A percentile compares a stretch with the other conserved stretches of the same genome.
Conservation (phyloP, 2,329 filamentous ascomycete species). For the Fusarium clavum region DNA sequence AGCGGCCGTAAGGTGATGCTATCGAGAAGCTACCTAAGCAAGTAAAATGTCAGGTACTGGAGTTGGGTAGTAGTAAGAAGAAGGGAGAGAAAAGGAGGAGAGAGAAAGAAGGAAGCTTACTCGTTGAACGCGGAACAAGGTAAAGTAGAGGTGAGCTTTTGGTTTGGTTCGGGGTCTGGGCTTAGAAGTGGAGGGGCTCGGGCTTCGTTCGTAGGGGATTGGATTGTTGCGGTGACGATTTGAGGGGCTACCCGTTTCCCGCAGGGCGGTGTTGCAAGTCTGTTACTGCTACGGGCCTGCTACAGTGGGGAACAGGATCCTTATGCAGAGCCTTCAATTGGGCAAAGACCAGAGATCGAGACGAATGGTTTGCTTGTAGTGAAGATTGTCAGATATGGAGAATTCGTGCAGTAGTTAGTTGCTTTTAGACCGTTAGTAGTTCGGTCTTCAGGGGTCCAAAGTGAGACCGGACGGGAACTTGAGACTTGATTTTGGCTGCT, state of each 20-base stretch:
- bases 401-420: slow-evolving; percentile 12
- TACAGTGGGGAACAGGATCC: slow-evolving; percentile 17
- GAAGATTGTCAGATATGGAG: slow-evolving; percentile 20
- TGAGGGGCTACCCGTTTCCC: slow-evolving; percentile 47
- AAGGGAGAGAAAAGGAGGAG: slow-evolving; percentile 23
- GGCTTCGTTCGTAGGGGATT: slow-evolving; percentile 15
- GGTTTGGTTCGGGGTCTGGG: slow-evolving; percentile 6
- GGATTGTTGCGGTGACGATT: slow-evolving; percentile 48
- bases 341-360: not conserved
- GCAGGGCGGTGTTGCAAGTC: slow-evolving; percentile 39
- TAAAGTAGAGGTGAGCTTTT: slow-evolving; percentile 41
- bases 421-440: not conserved
- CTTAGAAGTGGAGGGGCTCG: slow-evolving; percentile 21
- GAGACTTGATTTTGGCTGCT: slow-evolving; percentile 33
- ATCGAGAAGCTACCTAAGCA: slow-evolving; percentile 24
- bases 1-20: slow-evolving; percentile 14
- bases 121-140: slow-evolving; percentile 29
- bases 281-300: slow-evolving; percentile 12
- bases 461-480: slow-evolving; percentile 13
- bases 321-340: not conserved
- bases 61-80: slow-evolving; percentile 32
- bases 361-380: not conserved
- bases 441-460: slow-evolving; percentile 30
- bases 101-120: slow-evolving; percentile 37
- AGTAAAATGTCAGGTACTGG: slow-evolving; percentile 11